A percentile compares a stretch with the other conserved stretches of the same genome.
phyloP scores from a whole-genome alignment of 768 basidiomycete species.

The Holtermannia corniformis region DNA sequence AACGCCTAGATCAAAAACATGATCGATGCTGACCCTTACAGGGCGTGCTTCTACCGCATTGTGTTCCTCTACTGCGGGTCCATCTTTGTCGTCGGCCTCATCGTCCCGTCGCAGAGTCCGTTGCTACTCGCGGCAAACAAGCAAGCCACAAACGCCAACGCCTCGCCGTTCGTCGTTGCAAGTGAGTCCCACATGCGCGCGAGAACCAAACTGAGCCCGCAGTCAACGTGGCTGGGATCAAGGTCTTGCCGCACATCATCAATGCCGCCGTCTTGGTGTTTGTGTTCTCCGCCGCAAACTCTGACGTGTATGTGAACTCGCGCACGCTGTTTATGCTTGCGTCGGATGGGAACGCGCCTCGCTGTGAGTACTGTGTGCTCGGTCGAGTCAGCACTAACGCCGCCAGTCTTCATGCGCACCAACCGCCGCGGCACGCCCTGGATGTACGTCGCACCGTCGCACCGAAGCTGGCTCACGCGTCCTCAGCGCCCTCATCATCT shows the following conservation, averaged over 20 bases:
- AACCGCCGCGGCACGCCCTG: slow-evolving; percentile 19
- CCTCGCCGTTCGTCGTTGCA: slow-evolving; percentile 79
- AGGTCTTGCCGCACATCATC: slow-evolving; percentile 42
- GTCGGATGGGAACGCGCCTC: slow-evolving; percentile 43
- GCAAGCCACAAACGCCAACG: slow-evolving; percentile 47
- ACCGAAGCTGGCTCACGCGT: no score
- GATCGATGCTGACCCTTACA: no score
- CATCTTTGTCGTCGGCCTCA: slow-evolving; percentile 51
- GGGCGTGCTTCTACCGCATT: slow-evolving; percentile 47
- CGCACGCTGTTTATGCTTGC: slow-evolving; percentile 34
- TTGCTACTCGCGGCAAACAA: slow-evolving; percentile 4
- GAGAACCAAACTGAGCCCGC: no score
- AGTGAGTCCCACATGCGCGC: no score
- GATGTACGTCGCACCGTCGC: no score
- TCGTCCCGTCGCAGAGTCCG: slow-evolving; percentile 57
- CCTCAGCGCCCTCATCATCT: not conserved
- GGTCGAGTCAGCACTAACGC: no score
- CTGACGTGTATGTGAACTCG: slow-evolving; percentile 18
- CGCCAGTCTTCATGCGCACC: slow-evolving; percentile 45
- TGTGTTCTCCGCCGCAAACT: slow-evolving; percentile 10
- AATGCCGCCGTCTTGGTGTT: slow-evolving; percentile 9
- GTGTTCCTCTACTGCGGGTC: slow-evolving; percentile 58
- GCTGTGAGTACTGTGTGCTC: no score
- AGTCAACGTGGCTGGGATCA: slow-evolving; percentile 62
- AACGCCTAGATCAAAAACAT: no score